A percentile compares a stretch with the other conserved stretches of the same genome.
Conservation (phyloP, 768 basidiomycete species). For the Panaeolus papilionaceus region DNA sequence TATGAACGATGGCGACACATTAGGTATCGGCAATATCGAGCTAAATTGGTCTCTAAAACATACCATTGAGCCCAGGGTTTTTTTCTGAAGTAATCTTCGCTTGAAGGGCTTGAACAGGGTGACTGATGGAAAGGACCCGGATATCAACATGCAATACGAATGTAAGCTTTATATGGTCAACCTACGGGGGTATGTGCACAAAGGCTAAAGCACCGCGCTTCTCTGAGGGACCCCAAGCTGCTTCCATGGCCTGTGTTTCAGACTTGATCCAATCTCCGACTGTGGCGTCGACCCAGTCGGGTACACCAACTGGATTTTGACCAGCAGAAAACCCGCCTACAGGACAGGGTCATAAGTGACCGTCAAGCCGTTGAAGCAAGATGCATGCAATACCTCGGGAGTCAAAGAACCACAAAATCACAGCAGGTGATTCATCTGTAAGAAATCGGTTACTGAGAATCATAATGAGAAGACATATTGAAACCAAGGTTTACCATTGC, state of each 20-base stretch:
- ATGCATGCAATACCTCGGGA: conserved; percentile 56
- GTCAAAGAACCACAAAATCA: conserved; percentile 82
- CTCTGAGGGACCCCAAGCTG: conserved; percentile 60
- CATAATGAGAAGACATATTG: neutral
- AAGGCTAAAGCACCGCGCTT: conserved; percentile 67
- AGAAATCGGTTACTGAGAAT: neutral
- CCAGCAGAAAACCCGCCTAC: conserved; percentile 59
- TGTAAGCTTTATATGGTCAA: conserved; percentile 19
- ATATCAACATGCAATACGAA: neutral
- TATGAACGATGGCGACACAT: neutral
- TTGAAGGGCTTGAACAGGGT: conserved; percentile 45
- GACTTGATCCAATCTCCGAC: conserved; percentile 65
- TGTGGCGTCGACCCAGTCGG: conserved; percentile 69
- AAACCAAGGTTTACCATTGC: conserved; percentile 32
- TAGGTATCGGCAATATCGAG: neutral
- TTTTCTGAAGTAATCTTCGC: conserved; percentile 35
- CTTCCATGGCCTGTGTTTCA: conserved; percentile 60
- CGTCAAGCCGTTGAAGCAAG: neutral
- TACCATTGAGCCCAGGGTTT: conserved; percentile 52
- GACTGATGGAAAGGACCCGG: conserved; percentile 28
- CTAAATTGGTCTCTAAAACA: neutral
- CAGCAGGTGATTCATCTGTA: conserved; percentile 51
- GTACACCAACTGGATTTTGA: conserved; percentile 39
- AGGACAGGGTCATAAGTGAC: neutral
- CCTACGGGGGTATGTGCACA: conserved; percentile 79